A percentile compares a stretch with the other conserved stretches of the same genome.
These are phyloP conservation scores for Pseudozyma sp. DNA, from an alignment of 1,284 basidiomycete genomes.

Conservation along the genomic window DNA sequence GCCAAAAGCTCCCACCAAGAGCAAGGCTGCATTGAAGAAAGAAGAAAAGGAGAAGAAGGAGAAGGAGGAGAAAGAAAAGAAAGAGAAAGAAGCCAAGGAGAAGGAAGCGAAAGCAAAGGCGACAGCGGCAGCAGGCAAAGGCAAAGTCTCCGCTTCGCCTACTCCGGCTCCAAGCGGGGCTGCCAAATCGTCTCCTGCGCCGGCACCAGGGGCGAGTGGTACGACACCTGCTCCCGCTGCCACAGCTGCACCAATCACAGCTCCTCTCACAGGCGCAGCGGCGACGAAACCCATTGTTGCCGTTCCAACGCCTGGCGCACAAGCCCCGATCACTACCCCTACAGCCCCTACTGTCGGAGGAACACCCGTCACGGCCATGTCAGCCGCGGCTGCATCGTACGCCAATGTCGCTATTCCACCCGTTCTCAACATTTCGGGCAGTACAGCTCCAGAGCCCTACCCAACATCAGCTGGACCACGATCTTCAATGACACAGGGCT, in stretches of 20 bases:
- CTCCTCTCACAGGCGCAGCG: background rate
- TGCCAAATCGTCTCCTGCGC: constrained; percentile 23
- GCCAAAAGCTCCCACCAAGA: constrained; percentile 35
- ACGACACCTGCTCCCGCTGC: constrained; percentile 8
- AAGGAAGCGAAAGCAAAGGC: constrained; percentile 28
- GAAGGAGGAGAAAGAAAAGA: constrained; percentile 44
- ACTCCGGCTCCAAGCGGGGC: constrained; percentile 9
- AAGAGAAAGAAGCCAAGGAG: constrained; percentile 29
- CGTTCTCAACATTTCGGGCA: constrained; percentile 42
- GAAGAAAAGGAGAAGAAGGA: constrained; percentile 36
- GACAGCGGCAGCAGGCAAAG: constrained; percentile 14
- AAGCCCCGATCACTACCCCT: constrained; percentile 3
- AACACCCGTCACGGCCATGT: constrained; percentile 30
- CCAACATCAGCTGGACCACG: constrained; percentile 60
- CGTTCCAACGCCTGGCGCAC: background rate
- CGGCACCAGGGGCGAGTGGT: constrained; percentile 9
- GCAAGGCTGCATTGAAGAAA: constrained; percentile 40
- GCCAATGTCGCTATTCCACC: constrained; percentile 44
- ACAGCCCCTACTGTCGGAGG: constrained; percentile 4
- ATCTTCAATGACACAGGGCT: constrained; percentile 59
- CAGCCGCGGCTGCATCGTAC: constrained; percentile 32
- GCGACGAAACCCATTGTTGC: background rate
- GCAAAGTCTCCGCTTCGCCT: constrained; percentile 15
- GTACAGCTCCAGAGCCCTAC: constrained; percentile 53
- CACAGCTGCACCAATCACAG: background rate